A percentile compares a stretch with the other conserved stretches of the same genome.
Evolutionary conservation across 768 basidiomycete genomes (phyloP).

Genomic region (Termitomyces sp.): DNA sequence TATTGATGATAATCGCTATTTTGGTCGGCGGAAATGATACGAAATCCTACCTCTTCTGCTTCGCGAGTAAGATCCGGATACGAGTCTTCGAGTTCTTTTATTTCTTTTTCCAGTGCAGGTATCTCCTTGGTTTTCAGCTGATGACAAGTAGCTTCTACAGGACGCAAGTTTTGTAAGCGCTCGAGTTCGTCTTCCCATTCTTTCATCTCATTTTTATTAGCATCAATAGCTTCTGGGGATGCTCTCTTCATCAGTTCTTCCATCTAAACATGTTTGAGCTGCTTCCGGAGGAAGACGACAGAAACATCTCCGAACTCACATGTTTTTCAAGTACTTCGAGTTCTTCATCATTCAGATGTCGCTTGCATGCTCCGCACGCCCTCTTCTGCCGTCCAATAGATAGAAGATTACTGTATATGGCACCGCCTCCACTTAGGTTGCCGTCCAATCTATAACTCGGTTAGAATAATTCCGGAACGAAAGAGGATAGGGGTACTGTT

Average conservation of each 20-base stretch:
- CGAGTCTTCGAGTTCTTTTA: constrained; percentile 52
- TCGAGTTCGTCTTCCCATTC: constrained; percentile 61
- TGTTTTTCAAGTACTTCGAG: constrained; percentile 64
- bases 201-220: constrained; percentile 42
- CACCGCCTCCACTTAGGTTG: constrained; percentile 25
- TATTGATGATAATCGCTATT: constrained; percentile 22
- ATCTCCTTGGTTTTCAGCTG: constrained; percentile 62
- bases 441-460: constrained; percentile 22
- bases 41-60: constrained; percentile 58
- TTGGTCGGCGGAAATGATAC: constrained; percentile 1
- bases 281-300: background rate
- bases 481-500: constrained; percentile 30
- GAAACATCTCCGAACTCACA: constrained; percentile 44
- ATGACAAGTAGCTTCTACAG: constrained; percentile 49
- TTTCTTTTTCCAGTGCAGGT: constrained; percentile 58
- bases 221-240: constrained; percentile 42
- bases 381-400: constrained; percentile 58
- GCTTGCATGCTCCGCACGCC: constrained; percentile 73
- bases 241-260: constrained; percentile 56
- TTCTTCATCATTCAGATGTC: constrained; percentile 53
- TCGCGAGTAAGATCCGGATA: constrained; percentile 46
- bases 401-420: constrained; percentile 54
- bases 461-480: background rate
- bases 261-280: constrained; percentile 39
- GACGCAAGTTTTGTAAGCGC: constrained; percentile 54